A percentile compares a stretch with the other conserved stretches of the same genome.
Conservation (phyloP, 176 grass and related monocot species). For the Aegilops speltoides region DNA sequence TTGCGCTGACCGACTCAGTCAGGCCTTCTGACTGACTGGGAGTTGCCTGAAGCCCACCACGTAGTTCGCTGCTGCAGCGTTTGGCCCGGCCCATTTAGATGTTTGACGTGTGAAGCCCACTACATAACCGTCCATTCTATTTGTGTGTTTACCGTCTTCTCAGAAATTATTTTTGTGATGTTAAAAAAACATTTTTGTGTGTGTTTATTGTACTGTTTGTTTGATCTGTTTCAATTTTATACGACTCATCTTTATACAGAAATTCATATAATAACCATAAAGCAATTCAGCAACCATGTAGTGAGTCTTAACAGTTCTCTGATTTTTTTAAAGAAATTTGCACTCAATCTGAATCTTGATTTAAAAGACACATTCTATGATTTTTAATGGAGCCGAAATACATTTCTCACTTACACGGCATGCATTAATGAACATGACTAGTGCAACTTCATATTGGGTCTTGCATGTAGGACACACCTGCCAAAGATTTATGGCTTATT, state of each 20-base stretch:
- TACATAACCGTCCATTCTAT: too few species aligned
- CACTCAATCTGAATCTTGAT: too few species aligned
- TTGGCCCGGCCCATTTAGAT: background rate
- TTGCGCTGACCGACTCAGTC: background rate
- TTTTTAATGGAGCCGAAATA: background rate
- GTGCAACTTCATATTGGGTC: background rate
- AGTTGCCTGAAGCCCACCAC: background rate
- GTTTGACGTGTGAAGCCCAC: background rate
- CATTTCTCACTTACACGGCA: background rate
- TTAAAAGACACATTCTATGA: background rate
- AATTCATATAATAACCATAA: too few species aligned
- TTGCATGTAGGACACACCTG: background rate
- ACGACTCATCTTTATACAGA: too few species aligned
- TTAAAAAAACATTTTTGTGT: too few species aligned
- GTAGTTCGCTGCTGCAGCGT: background rate
- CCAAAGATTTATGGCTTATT: background rate
- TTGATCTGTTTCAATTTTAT: too few species aligned
- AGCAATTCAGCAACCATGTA: too few species aligned
- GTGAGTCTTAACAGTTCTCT: too few species aligned
- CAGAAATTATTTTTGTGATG: too few species aligned
- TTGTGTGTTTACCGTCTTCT: too few species aligned
- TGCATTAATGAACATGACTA: background rate
- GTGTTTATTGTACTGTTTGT: too few species aligned
- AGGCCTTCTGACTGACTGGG: background rate
- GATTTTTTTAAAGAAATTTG: background rate